Conservation (phyloP, 2,329 filamentous ascomycete species). For the Clonostachys chloroleuca region DNA sequence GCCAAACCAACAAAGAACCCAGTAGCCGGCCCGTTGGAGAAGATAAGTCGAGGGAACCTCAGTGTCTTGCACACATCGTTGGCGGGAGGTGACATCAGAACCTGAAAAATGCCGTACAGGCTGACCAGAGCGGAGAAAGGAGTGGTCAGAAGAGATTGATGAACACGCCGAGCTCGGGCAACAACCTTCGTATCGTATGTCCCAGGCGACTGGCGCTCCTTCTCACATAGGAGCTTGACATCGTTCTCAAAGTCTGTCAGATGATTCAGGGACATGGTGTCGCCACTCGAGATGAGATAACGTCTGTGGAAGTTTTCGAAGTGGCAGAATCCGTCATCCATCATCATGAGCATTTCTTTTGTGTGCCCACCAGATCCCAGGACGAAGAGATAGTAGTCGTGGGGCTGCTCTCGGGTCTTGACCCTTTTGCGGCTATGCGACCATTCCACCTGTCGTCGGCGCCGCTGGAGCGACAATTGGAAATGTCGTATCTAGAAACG, state of each 20-base stretch:
- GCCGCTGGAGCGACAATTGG: conserved; percentile 14
- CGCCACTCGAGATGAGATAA: conserved; percentile 76
- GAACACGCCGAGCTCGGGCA: conserved; percentile 73
- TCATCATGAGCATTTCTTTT: conserved; percentile 86
- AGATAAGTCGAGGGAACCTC: conserved; percentile 66
- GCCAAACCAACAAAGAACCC: conserved; percentile 67
- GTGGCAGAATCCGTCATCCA: conserved; percentile 53
- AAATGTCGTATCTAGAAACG: conserved; percentile 19
- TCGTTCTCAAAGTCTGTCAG: conserved; percentile 52
- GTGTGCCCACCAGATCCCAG: conserved; percentile 94
- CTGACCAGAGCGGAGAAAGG: conserved; percentile 65
- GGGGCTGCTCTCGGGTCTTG: not conserved
- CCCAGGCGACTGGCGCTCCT: conserved; percentile 20
- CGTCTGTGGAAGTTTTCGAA: conserved; percentile 61
- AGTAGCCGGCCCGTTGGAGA: conserved; percentile 87
- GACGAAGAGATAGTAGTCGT: conserved; percentile 66
- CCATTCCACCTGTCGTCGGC: conserved; percentile 1
- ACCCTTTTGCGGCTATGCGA: not conserved
- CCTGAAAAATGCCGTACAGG: conserved; percentile 53
- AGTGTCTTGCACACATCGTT: conserved; percentile 12
- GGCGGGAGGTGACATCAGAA: conserved; percentile 38
- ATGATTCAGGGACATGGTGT: conserved; percentile 60
- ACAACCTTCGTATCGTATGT: conserved; percentile 64
- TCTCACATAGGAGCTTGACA: conserved; percentile 14
- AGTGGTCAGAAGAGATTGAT: conserved; percentile 73